These are phyloP conservation scores for Gardenia jasminoides DNA, from an alignment of 257 asterid species.

Conservation along the genomic window DNA sequence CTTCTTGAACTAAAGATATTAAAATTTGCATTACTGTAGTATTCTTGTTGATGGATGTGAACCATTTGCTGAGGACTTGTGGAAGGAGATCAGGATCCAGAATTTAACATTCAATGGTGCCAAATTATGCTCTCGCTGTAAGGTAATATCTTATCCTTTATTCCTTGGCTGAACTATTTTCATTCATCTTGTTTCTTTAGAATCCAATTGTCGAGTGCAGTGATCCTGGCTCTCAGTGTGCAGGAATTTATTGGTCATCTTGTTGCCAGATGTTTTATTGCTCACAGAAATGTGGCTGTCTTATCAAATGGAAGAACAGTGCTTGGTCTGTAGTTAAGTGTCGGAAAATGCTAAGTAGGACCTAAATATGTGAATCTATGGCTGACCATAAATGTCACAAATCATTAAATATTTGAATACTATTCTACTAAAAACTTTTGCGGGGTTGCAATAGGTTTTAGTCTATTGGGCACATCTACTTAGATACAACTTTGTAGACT, in stretches of 20 bases:
- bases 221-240: neutral
- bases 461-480: neutral
- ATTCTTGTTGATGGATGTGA: slow-evolving; percentile 71
- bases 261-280: neutral
- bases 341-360: neutral
- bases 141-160: slow-evolving; percentile 32
- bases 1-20: neutral
- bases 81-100: slow-evolving; percentile 54
- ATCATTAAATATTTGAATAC: neutral
- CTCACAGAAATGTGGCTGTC: too few relatives aligned
- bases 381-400: neutral
- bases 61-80: slow-evolving; percentile 58
- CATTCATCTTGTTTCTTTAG: neutral
- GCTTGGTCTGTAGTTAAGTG: neutral
- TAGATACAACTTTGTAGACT: neutral
- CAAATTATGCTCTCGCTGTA: slow-evolving; percentile 68
- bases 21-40: slow-evolving; percentile 26
- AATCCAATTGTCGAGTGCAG: neutral
- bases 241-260: neutral
- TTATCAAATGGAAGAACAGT: neutral
- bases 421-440: neutral
- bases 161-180: neutral
- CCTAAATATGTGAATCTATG: neutral
- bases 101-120: slow-evolving; percentile 52
- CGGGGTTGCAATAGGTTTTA: neutral